A percentile compares a stretch with the other conserved stretches of the same genome.
phyloP scores from a whole-genome alignment of 2,329 filamentous ascomycete genomes.

The Pezicula neosporulosa region DNA sequence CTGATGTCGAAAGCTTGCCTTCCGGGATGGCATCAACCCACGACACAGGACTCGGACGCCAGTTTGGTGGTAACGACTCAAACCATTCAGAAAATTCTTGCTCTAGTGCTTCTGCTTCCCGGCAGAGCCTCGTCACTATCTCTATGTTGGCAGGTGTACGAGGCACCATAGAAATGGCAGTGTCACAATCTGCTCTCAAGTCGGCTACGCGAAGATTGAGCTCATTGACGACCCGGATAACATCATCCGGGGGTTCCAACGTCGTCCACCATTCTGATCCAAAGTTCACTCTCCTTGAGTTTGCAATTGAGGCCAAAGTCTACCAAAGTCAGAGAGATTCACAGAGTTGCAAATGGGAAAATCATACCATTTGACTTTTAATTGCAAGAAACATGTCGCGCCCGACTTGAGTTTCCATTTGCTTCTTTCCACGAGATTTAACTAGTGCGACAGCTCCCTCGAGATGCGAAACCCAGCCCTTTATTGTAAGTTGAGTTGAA shows the following conservation, averaged over 20 bases:
- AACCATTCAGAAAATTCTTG: conserved; percentile 47
- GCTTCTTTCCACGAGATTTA: conserved; percentile 48
- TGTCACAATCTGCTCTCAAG: conserved; percentile 47
- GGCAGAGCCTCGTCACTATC: conserved; percentile 46
- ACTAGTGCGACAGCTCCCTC: conserved; percentile 56
- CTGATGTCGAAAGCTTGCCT: conserved; percentile 38
- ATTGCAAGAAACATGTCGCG: conserved; percentile 53
- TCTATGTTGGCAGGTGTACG: conserved; percentile 45
- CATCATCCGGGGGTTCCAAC: conserved; percentile 44
- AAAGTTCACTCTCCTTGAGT: conserved; percentile 47
- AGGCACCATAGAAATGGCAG: conserved; percentile 40
- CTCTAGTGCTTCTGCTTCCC: conserved; percentile 47
- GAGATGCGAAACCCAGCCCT: conserved; percentile 57
- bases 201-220: conserved; percentile 50
- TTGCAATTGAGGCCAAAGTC: conserved; percentile 53
- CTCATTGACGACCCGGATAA: conserved; percentile 37
- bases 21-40: conserved; percentile 48
- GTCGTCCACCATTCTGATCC: conserved; percentile 55
- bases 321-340: conserved; percentile 46
- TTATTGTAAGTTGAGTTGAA: conserved; percentile 47
- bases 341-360: not conserved
- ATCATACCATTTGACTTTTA: conserved; percentile 51
- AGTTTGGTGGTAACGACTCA: conserved; percentile 42
- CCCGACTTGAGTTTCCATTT: conserved; percentile 46
- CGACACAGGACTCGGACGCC: conserved; percentile 44